These are phyloP conservation scores for Kodamaea anthophila DNA, from an alignment of 1,139 yeast genomes.

Conservation along the genomic window DNA sequence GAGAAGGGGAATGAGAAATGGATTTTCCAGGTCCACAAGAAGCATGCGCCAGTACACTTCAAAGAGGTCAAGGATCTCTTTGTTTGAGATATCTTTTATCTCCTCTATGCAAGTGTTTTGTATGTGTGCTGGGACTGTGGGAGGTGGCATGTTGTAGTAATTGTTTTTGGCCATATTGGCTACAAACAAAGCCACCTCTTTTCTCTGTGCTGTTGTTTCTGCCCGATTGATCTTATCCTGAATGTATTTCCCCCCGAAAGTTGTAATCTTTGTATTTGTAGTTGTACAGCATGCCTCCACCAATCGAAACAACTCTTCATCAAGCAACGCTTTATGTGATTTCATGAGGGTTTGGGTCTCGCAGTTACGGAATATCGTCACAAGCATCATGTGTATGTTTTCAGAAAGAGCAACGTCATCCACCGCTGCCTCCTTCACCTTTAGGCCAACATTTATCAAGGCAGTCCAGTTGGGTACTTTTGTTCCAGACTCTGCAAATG, in stretches of 20 bases:
- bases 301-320: slow-evolving; percentile 41
- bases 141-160: slow-evolving; percentile 11
- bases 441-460: slow-evolving; percentile 3
- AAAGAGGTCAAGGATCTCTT: slow-evolving; percentile 15
- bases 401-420: slow-evolving; percentile 13
- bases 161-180: slow-evolving; percentile 18
- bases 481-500: slow-evolving; percentile 65
- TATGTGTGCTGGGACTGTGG: slow-evolving; percentile 11
- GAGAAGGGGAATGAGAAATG: too few species aligned
- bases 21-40: slow-evolving; percentile 19
- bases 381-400: slow-evolving; percentile 35
- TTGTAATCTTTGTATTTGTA: slow-evolving; percentile 38
- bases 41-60: slow-evolving; percentile 38
- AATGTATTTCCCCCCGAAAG: slow-evolving; percentile 43
- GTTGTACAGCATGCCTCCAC: slow-evolving; percentile 40
- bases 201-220: slow-evolving; percentile 20
- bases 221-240: slow-evolving; percentile 43
- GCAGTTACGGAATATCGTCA: slow-evolving; percentile 54
- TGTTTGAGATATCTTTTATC: slow-evolving; percentile 8
- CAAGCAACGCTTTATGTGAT: slow-evolving; percentile 38
- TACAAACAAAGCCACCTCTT: slow-evolving; percentile 41
- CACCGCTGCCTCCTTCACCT: neutral
- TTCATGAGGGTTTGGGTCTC: slow-evolving; percentile 46
- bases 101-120: slow-evolving; percentile 10
- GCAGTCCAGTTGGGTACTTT: slow-evolving; percentile 45